Evolutionary conservation across 2,329 filamentous ascomycete species (phyloP), one percentile per base, ranked within the genome.

Genomic region (Colletotrichum chrysophilum): DNA sequence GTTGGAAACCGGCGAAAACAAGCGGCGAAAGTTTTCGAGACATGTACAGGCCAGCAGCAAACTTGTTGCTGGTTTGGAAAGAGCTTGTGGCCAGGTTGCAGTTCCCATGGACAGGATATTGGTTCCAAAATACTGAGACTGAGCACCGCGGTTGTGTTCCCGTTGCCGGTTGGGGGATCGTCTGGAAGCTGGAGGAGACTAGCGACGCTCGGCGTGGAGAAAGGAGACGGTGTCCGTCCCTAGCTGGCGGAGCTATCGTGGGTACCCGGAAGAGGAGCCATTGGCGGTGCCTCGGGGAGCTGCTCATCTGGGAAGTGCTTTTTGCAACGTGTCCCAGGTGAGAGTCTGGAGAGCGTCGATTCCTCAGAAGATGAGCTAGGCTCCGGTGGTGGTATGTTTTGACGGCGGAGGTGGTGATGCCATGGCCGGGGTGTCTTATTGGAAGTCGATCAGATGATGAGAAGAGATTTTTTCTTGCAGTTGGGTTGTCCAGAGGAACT

Each of bases 381-480:
- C 38, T 71, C 52, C 36, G n/a, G 13, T 24, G 34, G 32, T 60
- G n/a, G 67, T 13, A 66, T 66, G 52, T 30, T 60, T 21, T 56
- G 65, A 61, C 21, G 21, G 58, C 32, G 24, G 30, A 56, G 38
- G 56, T 34, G n/a, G 28, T n/a, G 32, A 34, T 32, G 32, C 24
- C 60, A 70, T 21, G 43, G 43, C 43, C 43, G 38, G 61, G 70
- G 73, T 75, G 73, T 73, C 73, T 75, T 21, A 64, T 73, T 67
- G 52, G 43, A 56, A 43, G 55, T 66, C 34, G 73, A 64, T 73
- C 70, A 75, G 69, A 73, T 68, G 73, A 75, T 12, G 18, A 38
- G 12, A 43, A 56, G 34, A 36, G 9, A 43, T 64, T 73, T 70
- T 62, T 64, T 48, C 55, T 16, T 26, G 58, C 30, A 70, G 24